Percentiles rank a stretch among this genome's conserved stretches.
Evolutionary conservation across 2,329 filamentous ascomycete genomes (phyloP).

Genomic region (Xylariaceae sp.): DNA sequence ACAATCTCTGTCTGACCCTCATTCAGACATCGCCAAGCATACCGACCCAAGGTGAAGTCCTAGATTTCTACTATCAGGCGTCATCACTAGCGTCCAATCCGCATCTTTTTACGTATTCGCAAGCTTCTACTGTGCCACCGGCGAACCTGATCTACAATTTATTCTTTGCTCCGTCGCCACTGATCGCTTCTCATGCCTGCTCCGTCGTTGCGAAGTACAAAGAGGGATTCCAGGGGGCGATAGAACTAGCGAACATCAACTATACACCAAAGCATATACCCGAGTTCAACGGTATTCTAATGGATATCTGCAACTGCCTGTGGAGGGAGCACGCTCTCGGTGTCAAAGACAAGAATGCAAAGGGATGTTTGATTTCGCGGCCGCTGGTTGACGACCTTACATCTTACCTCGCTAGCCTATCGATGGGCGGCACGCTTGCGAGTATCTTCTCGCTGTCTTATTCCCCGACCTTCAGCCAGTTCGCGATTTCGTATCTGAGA

Average conservation of each 20-base stretch:
- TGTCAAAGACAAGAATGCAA: constrained; percentile 55
- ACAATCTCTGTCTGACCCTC: constrained; percentile 54
- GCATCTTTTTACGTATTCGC: constrained; percentile 48
- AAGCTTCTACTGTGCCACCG: constrained; percentile 60
- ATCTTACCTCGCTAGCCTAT: constrained; percentile 45
- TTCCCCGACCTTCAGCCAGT: constrained; percentile 51
- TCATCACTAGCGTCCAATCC: constrained; percentile 51
- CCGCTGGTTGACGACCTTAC: constrained; percentile 42
- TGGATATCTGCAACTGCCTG: constrained; percentile 80
- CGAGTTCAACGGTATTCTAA: constrained; percentile 75
- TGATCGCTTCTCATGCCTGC: constrained; percentile 63
- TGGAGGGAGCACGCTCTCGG: constrained; percentile 73
- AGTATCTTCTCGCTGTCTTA: constrained; percentile 54
- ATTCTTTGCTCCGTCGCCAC: constrained; percentile 59
- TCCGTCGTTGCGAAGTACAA: constrained; percentile 68
- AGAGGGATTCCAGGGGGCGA: constrained; percentile 59
- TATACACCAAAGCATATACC: constrained; percentile 59
- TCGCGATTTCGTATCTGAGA: constrained; percentile 51
- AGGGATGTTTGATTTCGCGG: constrained; percentile 47
- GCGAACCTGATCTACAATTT: constrained; percentile 65
- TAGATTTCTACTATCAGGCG: constrained; percentile 65
- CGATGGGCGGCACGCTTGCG: constrained; percentile 42
- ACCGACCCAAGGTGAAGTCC: constrained; percentile 49
- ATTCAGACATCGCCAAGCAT: constrained; percentile 47
- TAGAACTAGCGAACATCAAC: constrained; percentile 23